These are phyloP conservation scores for Beauveria australis DNA, from an alignment of 2,329 filamentous ascomycete species.

Conservation along the genomic window DNA sequence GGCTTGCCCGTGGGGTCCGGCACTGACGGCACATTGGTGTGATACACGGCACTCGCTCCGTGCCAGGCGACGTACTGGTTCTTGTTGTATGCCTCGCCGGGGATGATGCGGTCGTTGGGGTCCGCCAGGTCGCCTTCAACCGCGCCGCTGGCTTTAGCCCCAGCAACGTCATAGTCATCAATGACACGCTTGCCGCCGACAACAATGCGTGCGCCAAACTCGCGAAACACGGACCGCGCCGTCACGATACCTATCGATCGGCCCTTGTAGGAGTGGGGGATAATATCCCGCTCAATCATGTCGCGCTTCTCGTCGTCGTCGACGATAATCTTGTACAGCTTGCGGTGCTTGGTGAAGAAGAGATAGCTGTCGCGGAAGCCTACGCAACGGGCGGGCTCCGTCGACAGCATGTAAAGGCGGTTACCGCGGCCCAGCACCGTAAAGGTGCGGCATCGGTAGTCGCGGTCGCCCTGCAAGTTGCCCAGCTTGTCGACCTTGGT, in stretches of 20 bases:
- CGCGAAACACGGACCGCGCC: conserved; percentile 89
- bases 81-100: conserved; percentile 87
- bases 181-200: conserved; percentile 79
- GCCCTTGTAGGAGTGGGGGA: conserved; percentile 97
- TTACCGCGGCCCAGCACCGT: conserved; percentile 77
- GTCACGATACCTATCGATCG: conserved; percentile 95
- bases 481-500: conserved; percentile 88
- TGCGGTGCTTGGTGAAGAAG: conserved; percentile 96
- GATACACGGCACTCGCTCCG: conserved; percentile 91
- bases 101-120: conserved; percentile 71
- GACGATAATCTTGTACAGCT: conserved; percentile 96
- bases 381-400: conserved; percentile 90
- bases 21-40: conserved; percentile 70
- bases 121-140: conserved; percentile 88
- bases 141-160: conserved; percentile 65
- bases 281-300: conserved; percentile 89
- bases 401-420: conserved; percentile 95
- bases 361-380: conserved; percentile 97
- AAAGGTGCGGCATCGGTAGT: conserved; percentile 94
- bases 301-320: conserved; percentile 96
- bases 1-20: conserved; percentile 68
- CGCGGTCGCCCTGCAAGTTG: conserved; percentile 70
- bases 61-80: conserved; percentile 99
- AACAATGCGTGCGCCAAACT: conserved; percentile 90
- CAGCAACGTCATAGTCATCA: conserved; percentile 82